Evolutionary conservation across 371 early-diverging fungal genomes (phyloP).

Genomic region (Mucor lusitanicus): DNA sequence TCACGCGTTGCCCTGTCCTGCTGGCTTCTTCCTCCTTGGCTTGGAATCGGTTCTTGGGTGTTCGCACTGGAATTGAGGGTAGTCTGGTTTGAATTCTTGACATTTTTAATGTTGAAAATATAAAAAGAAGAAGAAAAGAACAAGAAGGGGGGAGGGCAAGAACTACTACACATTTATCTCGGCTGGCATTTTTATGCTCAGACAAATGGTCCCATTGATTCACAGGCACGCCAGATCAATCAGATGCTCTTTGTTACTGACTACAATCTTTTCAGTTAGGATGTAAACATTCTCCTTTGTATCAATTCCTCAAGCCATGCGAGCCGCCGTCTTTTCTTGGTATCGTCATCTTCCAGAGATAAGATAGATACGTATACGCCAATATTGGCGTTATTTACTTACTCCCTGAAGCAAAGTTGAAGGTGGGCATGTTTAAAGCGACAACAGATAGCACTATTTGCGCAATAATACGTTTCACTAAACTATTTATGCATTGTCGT

Average conservation of each 20-base stretch:
- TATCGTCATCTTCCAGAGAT: neutral
- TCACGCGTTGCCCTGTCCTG: slow-evolving; percentile 27
- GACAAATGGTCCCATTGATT: neutral
- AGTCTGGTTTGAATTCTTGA: slow-evolving; percentile 5
- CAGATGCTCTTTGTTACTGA: neutral
- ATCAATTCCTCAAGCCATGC: neutral
- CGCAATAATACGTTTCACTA: neutral
- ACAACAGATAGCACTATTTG: neutral
- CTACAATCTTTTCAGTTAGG: neutral
- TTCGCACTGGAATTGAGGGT: slow-evolving; percentile 16
- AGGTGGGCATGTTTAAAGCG: neutral
- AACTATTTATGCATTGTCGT: neutral
- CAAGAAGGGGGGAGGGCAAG: neutral
- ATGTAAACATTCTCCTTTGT: neutral
- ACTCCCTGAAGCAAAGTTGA: no score
- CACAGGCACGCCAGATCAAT: neutral
- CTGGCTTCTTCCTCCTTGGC: slow-evolving; percentile 5
- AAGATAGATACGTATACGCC: neutral
- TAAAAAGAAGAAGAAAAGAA: neutral
- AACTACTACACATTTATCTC: neutral
- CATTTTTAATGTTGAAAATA: neutral
- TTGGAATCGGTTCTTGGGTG: slow-evolving; percentile 8
- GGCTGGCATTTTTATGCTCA: neutral
- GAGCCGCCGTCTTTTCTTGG: neutral
- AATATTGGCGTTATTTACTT: no score